Percentiles rank a stretch among this genome's conserved stretches.
Conservation (phyloP, 2,329 filamentous ascomycete genomes). For the Aureobasidium pullulans region DNA sequence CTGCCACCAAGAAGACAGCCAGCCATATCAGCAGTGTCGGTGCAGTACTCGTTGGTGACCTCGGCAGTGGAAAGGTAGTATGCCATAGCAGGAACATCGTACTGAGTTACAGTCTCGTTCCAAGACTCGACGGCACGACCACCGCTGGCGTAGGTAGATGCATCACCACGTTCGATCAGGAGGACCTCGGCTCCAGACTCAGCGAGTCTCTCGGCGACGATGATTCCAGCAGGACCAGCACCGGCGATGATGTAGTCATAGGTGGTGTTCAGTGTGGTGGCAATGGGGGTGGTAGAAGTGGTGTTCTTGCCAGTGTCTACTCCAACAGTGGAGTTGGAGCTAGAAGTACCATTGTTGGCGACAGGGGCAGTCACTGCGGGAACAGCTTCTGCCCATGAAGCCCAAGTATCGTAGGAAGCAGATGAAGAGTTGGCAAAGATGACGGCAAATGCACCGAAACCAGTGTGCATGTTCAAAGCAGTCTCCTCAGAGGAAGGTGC, state of each 20-base stretch:
- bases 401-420: conserved; percentile 13
- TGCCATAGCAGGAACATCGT: conserved; percentile 30
- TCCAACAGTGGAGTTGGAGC: background rate
- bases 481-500: background rate
- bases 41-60: conserved; percentile 16
- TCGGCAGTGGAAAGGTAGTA: conserved; percentile 26
- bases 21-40: conserved; percentile 21
- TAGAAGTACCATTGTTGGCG: background rate
- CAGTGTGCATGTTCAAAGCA: conserved; percentile 12
- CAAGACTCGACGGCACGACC: conserved; percentile 20
- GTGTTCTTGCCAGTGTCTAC: background rate
- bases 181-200: conserved; percentile 47
- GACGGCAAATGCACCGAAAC: conserved; percentile 12
- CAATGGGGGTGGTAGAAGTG: background rate
- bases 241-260: conserved; percentile 36
- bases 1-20: conserved; percentile 47
- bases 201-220: conserved; percentile 45
- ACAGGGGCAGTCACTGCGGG: background rate
- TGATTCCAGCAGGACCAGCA: conserved; percentile 48
- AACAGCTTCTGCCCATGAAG: background rate
- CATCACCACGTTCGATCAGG: conserved; percentile 45
- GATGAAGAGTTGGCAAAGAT: conserved; percentile 11
- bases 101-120: conserved; percentile 31
- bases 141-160: conserved; percentile 24
- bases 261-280: conserved; percentile 5